Percentiles rank a stretch among this genome's conserved stretches.
Evolutionary conservation across 2,329 filamentous ascomycete genomes (phyloP).

Genomic region (Thielaviopsis cerberus): DNA sequence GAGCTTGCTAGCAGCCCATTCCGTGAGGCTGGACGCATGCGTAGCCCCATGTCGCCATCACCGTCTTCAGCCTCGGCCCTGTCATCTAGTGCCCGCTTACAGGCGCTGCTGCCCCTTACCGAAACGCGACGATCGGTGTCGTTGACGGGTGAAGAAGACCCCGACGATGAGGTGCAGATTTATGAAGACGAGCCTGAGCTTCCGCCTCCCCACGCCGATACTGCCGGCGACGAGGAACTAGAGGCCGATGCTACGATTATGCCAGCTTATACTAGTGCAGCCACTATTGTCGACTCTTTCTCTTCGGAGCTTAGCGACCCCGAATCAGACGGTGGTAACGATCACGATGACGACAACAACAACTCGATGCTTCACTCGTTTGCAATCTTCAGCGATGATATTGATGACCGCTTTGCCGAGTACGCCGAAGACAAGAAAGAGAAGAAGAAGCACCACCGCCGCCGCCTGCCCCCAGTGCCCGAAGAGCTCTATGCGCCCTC

Average conservation of each 20-base stretch:
- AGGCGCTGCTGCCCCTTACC: conserved; percentile 23
- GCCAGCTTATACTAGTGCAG: conserved; percentile 8
- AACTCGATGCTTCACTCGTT: conserved; percentile 87
- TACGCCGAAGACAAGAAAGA: conserved; percentile 28
- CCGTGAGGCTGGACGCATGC: background rate
- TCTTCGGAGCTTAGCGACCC: conserved; percentile 39
- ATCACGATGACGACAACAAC: conserved; percentile 84
- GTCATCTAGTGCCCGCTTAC: conserved; percentile 27
- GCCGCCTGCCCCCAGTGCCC: background rate
- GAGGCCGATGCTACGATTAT: conserved; percentile 25
- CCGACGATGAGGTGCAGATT: conserved; percentile 38
- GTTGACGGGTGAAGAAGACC: conserved; percentile 4
- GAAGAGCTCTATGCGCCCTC: background rate
- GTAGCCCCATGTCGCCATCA: conserved; percentile 8
- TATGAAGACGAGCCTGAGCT: conserved; percentile 49
- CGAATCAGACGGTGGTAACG: conserved; percentile 41
- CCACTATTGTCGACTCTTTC: conserved; percentile 27
- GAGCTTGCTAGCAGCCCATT: conserved; percentile 6
- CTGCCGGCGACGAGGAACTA: background rate
- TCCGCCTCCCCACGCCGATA: conserved; percentile 17
- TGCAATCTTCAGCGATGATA: conserved; percentile 70
- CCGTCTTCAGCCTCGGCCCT: conserved; percentile 29
- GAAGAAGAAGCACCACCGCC: conserved; percentile 13
- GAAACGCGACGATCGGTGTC: background rate
- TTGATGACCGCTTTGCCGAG: conserved; percentile 64